phyloP scores from a whole-genome alignment of 2,329 filamentous ascomycete genomes.

The Sporothrix dimorphospora region DNA sequence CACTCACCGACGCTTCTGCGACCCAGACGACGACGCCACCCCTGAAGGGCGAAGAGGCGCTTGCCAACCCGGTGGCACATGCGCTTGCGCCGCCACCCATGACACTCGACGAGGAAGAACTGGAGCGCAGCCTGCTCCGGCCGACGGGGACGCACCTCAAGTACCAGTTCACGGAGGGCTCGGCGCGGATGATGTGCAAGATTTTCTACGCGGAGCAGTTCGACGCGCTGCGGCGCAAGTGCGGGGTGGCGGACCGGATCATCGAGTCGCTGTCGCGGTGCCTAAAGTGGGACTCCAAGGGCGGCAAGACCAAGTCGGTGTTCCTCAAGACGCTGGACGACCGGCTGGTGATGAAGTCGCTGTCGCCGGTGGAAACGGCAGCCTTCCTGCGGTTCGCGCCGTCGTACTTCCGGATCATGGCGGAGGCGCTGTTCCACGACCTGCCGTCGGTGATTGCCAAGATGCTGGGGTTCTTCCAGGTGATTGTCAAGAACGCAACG shows the following conservation, averaged over 20 bases:
- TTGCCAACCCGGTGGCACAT: background rate
- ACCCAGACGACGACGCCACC: background rate
- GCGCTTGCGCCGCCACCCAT: constrained; percentile 39
- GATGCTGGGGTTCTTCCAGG: constrained; percentile 98
- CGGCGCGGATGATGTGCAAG: constrained; percentile 96
- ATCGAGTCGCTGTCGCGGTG: constrained; percentile 94
- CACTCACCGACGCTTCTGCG: background rate
- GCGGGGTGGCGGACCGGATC: constrained; percentile 89
- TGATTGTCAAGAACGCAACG: constrained; percentile 91
- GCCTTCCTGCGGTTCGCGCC: constrained; percentile 95
- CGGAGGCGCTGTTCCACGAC: constrained; percentile 91
- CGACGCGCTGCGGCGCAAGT: constrained; percentile 89
- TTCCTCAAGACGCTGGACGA: constrained; percentile 97
- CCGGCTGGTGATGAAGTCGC: constrained; percentile 86
- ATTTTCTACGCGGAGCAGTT: constrained; percentile 99
- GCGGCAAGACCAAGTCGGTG: constrained; percentile 95
- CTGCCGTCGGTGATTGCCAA: constrained; percentile 96
- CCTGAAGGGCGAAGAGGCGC: background rate
- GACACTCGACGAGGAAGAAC: constrained; percentile 61
- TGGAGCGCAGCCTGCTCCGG: constrained; percentile 83
- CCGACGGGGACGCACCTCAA: constrained; percentile 90
- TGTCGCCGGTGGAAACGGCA: constrained; percentile 88
- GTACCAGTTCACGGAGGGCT: constrained; percentile 91
- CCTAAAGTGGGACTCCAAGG: constrained; percentile 96
- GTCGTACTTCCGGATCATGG: constrained; percentile 97